Conservation (phyloP, 78 protist species). For the Protostelium mycophagum region DNA sequence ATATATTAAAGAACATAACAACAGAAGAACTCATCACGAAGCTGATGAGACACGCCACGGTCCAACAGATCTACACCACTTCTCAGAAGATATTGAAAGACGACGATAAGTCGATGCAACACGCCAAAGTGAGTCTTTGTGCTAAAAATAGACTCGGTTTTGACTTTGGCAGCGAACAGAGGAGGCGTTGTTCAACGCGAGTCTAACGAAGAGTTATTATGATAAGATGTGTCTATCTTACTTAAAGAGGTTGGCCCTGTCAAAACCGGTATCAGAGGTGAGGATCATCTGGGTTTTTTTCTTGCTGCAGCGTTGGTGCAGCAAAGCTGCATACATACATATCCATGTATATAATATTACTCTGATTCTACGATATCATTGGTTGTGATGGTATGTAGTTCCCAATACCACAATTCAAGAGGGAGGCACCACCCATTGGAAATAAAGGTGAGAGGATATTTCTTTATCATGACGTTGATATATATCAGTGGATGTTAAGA, state of each 20-base stretch:
- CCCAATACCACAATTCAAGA: too few species aligned
- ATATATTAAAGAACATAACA: too few species aligned
- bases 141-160: not conserved
- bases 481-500: too few species aligned
- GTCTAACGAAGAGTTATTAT: not conserved
- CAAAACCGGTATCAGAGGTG: not conserved
- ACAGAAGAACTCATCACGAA: not conserved
- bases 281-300: not conserved
- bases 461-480: too few species aligned
- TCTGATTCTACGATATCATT: too few species aligned
- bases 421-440: too few species aligned
- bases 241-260: not conserved
- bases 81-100: not conserved
- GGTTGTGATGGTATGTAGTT: too few species aligned
- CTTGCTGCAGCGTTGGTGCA: too few species aligned
- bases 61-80: not conserved
- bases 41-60: not conserved
- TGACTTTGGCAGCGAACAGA: not conserved
- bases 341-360: too few species aligned
- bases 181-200: not conserved
- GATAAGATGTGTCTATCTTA: not conserved
- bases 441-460: too few species aligned
- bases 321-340: too few species aligned
- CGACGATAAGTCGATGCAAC: not conserved
- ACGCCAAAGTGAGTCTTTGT: not conserved